phyloP scores from a whole-genome alignment of 2,329 filamentous ascomycete species.

The Cytospora schulzeri region DNA sequence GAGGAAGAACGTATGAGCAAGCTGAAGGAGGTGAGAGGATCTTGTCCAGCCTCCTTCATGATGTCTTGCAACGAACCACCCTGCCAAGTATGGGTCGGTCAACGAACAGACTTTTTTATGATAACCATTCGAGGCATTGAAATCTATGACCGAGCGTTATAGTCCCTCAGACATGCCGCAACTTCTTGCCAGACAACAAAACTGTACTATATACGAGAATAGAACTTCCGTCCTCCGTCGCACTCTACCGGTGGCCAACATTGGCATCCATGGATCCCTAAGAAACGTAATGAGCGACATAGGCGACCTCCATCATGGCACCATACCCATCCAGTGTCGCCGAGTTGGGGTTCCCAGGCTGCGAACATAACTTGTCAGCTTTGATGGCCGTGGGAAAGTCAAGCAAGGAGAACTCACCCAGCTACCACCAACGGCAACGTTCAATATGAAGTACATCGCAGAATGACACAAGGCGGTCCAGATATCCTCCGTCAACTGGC shows the following conservation, averaged over 20 bases:
- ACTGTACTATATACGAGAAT: neutral
- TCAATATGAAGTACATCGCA: conserved; percentile 35
- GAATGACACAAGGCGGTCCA: conserved; percentile 43
- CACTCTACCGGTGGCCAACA: neutral
- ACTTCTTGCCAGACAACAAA: too few relatives aligned
- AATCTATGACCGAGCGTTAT: too few relatives aligned
- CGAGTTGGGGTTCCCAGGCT: conserved; percentile 36
- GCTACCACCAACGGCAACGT: conserved; percentile 36
- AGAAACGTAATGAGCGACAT: conserved; percentile 32
- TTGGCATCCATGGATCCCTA: neutral
- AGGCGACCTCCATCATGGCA: conserved; percentile 37
- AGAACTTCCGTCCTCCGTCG: neutral
- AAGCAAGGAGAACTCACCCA: conserved; percentile 34
- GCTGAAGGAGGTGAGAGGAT: neutral
- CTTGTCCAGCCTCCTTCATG: neutral
- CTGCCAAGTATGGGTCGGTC: too few relatives aligned
- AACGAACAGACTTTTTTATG: too few relatives aligned
- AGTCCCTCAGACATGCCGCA: too few relatives aligned
- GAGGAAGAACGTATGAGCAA: neutral
- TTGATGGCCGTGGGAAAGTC: neutral
- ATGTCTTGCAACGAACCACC: too few relatives aligned
- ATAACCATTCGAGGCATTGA: too few relatives aligned
- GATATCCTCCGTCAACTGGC: conserved; percentile 42
- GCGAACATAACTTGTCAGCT: neutral
- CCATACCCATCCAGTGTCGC: conserved; percentile 35